phyloP scores from a whole-genome alignment of 2,329 filamentous ascomycete genomes.

The Talaromyces verruculosus region DNA sequence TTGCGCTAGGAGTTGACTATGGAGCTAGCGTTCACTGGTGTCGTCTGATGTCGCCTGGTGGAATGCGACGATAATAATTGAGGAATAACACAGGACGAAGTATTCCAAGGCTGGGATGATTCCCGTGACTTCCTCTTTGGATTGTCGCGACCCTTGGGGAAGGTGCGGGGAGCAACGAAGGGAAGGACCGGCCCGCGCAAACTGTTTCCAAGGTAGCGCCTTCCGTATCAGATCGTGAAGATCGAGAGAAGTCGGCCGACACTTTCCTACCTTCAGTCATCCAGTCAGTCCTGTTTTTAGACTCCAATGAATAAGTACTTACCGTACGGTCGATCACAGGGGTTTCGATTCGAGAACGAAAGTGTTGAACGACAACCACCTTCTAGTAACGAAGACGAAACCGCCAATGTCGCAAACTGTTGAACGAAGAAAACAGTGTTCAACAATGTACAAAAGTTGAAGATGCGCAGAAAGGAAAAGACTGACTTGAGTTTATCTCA shows the following conservation, averaged over 20 bases:
- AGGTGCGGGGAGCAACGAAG: slow-evolving; percentile 17
- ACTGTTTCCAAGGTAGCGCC: slow-evolving; percentile 11
- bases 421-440: neutral
- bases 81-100: neutral
- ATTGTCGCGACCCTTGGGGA: slow-evolving; percentile 8
- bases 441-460: neutral
- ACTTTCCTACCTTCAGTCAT: neutral
- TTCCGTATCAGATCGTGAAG: slow-evolving; percentile 1
- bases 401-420: slow-evolving; percentile 5
- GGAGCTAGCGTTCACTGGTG: neutral
- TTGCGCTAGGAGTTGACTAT: neutral
- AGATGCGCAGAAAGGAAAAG: slow-evolving; percentile 9
- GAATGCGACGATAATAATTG: neutral
- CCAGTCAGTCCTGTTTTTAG: neutral
- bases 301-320: neutral
- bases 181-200: slow-evolving; percentile 19
- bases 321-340: neutral
- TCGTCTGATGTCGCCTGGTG: neutral
- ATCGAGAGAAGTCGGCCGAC: neutral
- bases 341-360: neutral
- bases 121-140: slow-evolving; percentile 8
- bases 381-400: neutral
- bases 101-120: neutral
- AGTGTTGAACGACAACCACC: neutral
- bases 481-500: neutral